Base-by-base conservation (phyloP, 371 early-diverging fungal species). In the Mucor indicus region DNA sequence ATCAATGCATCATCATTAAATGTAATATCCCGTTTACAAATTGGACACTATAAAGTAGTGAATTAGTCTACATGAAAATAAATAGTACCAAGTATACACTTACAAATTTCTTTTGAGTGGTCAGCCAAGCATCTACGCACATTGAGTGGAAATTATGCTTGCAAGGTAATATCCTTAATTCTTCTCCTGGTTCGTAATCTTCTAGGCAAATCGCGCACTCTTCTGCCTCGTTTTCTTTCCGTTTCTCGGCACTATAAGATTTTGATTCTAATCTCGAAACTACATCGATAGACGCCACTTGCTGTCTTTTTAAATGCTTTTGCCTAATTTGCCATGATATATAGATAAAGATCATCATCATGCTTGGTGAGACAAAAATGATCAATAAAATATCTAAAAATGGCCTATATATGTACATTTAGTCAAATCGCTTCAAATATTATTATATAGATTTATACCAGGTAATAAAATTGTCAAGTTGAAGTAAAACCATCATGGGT, bases 161-260 rank as follows among this genome's bases (percentile, higher is more conserved):
- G 67, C 99, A 99, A 0, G 90, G 89, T 41, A 99, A 67, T 8
- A 84, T 71, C 7, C 97, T 66, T 25, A 97, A 60, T 41, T 81
- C 72, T 21, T 91, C 91, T 4, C 83, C 88, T 23, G 84, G 83
- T 23, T 73, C 69, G 69, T 89, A 98, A 43, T 91, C 92, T 22
- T 93, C 93, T 50, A 98, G 69, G 72, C 99, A 99, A 38, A 99
- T 93, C 19, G 88, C 89, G 64, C 99, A 98, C 31, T 87, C 87
- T 23, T 81, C 80, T 13, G 84, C 77, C 30, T 89, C 91, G 38
- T 77, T 73, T 17, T 66, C 74, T 42, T 60, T 51, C n/a, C 57
- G 36, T 35, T 87, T 85, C 43, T 81, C 67, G 11, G 57, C 53
- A 40, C 61, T 73, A 46, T 84, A 89, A 2, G 74, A 67, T 44